Conservation (phyloP, 2,329 filamentous ascomycete species). For the Dryadomyces sulphureus region DNA sequence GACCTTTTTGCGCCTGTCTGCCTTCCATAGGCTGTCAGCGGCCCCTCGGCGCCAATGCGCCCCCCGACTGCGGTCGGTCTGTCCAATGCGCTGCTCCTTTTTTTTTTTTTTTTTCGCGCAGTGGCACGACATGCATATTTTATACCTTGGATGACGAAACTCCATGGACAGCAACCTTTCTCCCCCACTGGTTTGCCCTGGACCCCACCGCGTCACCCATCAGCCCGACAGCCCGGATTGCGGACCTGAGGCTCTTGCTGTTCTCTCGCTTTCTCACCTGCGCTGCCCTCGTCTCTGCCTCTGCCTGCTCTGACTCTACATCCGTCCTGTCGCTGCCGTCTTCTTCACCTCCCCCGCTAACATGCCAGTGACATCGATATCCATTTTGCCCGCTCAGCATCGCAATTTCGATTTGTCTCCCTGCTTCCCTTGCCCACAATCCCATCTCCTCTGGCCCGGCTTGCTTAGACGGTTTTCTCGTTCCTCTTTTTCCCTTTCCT, state of each 20-base stretch:
- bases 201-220: not conserved
- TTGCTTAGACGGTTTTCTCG: not conserved
- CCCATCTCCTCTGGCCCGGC: not conserved
- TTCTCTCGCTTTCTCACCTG: not conserved
- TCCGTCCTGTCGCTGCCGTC: not conserved
- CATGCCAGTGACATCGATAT: not conserved
- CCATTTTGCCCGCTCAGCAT: not conserved
- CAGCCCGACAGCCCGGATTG: not conserved
- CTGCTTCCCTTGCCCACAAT: constrained; percentile 1
- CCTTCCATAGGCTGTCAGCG: too few species aligned
- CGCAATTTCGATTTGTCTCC: not conserved
- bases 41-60: not conserved
- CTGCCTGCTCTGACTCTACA: not conserved
- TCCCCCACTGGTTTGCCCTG: not conserved
- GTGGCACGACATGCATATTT: not conserved
- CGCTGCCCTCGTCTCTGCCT: not conserved
- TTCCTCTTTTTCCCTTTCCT: not conserved
- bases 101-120: not conserved
- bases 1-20: not conserved
- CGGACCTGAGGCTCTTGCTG: not conserved
- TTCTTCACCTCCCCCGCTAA: not conserved
- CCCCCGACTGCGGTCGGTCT: too few species aligned
- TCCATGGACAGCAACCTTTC: not conserved
- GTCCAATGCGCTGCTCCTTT: not conserved
- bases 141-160: not conserved